Evolutionary conservation across 345 rosid species (phyloP), one percentile per base, ranked within the genome.

Genomic region (Laguncularia racemosa): DNA sequence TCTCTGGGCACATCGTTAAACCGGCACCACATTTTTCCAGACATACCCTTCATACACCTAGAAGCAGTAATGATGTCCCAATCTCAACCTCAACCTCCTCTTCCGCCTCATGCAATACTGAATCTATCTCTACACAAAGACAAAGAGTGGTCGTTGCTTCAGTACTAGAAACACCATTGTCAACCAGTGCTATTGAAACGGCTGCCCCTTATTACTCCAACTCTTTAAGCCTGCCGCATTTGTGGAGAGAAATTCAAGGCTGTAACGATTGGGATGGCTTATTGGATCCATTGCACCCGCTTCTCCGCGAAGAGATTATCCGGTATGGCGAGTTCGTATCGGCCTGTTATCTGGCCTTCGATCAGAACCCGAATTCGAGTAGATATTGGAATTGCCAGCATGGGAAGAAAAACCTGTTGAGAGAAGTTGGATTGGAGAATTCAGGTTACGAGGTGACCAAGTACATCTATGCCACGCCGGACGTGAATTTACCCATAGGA

Each of bases 401-500:
- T 19, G 84, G 95, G 0, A 91, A 76, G 70, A 75, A 62, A 28
- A 81, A 12, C 57, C 60, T 91, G 78, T 59, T 91, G 10, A 62
- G 61, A 19, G 71, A 78, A 56, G 73, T 82, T 0, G 91, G 90
- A 26, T 49, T 84, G 73, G 68, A 65, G 33, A 67, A 80, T 52
- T 81, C 80, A 2, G 86, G 84, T 11, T 91, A 91, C 62, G 68
- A 84, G 60, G 83, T 91, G 20, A 85, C 88, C 43, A 91, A 88
- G 72, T 91, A 91, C 71, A 86, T 88, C 73, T 88, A 91, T 61
- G 96, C 92, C 2, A 88, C 96, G 11, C 85, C 98, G 0, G 84
- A 81, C 6, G 58, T 85, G 51, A 81, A 65, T 56, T 65, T 80
- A 46, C 95, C 89, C 7, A 79, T 83, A 13, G 57, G 76, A 0